Evolutionary conservation across 306 rosid species (phyloP), one percentile per base, ranked within the genome.

Genomic region (Biancaea sappan): DNA sequence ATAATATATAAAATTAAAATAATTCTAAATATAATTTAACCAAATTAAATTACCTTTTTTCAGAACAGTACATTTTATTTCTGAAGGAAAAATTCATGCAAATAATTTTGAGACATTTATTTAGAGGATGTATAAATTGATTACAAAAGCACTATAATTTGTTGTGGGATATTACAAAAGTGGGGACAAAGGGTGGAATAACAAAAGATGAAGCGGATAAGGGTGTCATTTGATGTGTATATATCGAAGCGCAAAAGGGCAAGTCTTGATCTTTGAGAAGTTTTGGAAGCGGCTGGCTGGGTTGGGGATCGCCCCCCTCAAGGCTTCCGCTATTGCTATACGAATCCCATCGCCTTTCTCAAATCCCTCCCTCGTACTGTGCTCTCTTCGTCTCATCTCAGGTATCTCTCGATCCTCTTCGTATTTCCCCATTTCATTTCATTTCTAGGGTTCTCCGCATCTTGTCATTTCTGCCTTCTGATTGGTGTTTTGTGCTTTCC

Each of bases 191-290:
- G 1, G 18, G 12, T 26, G 75, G 44, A 68, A 77, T 43, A 74
- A 80, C 16, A 64, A 65, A 10, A 12, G 8, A 71, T 19, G 5
- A 32, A 70, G 59, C 14, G 76, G 80, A 64, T 1, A 83, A 53
- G 19, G 9, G 6, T 11, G 85, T 81, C 59, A 81, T 72, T 72
- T 77, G 38, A 14, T 6, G 52, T 46, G 11, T 50, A 50, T n/a
- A 47, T 47, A 47, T 47, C 8, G n/a, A 16, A 47, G 21, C n/a
- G 1, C 9, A 47, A 44, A 71, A 26, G 37, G 8, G 1, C 2
- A 54, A 18, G 28, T 4, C 22, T 56, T 14, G 52, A 15, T 48
- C 31, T 47, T 47, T n/a, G 22, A 56, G 70, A 25, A 41, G 29
- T 47, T 43, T 34, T 4, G 38, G 37, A 57, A 28, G 16, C 28